phyloP scores from a whole-genome alignment of 2,329 filamentous ascomycete genomes.

The Aspergillus floridensis region DNA sequence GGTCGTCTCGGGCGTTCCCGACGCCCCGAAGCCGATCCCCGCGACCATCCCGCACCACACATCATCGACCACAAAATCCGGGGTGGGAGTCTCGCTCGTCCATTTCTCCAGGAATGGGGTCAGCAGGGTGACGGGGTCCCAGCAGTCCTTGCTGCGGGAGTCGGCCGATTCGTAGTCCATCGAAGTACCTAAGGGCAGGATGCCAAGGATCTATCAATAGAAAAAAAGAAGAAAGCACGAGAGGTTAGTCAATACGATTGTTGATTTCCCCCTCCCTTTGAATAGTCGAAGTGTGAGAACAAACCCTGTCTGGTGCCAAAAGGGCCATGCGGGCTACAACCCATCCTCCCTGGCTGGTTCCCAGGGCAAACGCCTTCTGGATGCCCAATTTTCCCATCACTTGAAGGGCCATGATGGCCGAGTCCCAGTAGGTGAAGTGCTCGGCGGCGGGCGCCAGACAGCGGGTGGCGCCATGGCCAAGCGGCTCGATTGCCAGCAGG shows the following conservation, averaged over 20 bases:
- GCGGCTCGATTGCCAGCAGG: constrained; percentile 53
- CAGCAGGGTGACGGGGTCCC: constrained; percentile 43
- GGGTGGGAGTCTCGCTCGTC: constrained; percentile 38
- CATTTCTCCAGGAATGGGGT: constrained; percentile 40
- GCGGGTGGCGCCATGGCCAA: constrained; percentile 53
- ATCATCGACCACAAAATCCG: constrained; percentile 44
- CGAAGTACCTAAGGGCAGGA: constrained; percentile 53
- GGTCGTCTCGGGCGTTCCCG: constrained; percentile 35
- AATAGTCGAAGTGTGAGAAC: constrained; percentile 1
- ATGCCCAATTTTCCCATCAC: constrained; percentile 52
- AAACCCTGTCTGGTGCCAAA: constrained; percentile 48
- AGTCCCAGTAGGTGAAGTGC: constrained; percentile 57
- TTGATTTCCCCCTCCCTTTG: too few species aligned
- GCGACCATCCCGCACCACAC: constrained; percentile 48
- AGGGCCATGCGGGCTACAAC: constrained; percentile 53
- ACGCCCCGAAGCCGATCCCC: constrained; percentile 48
- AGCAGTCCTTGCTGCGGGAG: constrained; percentile 48
- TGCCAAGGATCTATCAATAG: constrained; percentile 45
- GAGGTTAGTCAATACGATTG: background rate
- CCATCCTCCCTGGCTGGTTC: constrained; percentile 56
- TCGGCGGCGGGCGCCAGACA: constrained; percentile 32
- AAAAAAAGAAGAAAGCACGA: background rate
- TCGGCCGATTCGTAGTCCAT: constrained; percentile 50
- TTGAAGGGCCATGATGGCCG: constrained; percentile 53
- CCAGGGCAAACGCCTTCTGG: constrained; percentile 47